A percentile compares a stretch with the other conserved stretches of the same genome.
Evolutionary conservation across 1,284 basidiomycete genomes (phyloP).

Genomic region (Vanrija pseudolonga): DNA sequence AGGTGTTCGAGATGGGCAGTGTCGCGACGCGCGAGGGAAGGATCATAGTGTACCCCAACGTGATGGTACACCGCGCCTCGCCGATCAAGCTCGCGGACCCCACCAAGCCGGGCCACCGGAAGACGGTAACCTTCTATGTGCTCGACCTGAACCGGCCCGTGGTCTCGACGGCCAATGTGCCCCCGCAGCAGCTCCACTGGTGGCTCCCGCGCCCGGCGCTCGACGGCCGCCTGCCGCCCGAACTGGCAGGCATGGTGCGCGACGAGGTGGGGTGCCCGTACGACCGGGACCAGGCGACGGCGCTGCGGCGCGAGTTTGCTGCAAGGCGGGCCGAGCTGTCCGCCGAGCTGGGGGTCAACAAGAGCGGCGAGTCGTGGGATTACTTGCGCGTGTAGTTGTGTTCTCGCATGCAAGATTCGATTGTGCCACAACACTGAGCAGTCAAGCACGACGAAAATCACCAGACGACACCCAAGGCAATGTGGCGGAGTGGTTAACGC

Average conservation of each 20-base stretch:
- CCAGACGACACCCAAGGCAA: too few species aligned
- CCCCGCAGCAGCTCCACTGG: constrained; percentile 17
- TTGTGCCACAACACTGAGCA: too few species aligned
- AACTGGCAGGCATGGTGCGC: constrained; percentile 5
- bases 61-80: not conserved
- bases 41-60: constrained; percentile 1
- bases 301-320: too few species aligned
- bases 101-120: not conserved
- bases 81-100: not conserved
- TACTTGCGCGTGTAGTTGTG: too few species aligned
- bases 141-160: constrained; percentile 11
- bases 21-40: not conserved
- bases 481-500: too few species aligned
- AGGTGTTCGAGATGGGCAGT: not conserved
- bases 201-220: not conserved
- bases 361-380: too few species aligned
- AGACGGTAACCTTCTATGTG: constrained; percentile 15
- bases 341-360: too few species aligned
- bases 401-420: too few species aligned
- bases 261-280: constrained; percentile 10
- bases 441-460: too few species aligned
- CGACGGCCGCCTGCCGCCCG: constrained; percentile 4
- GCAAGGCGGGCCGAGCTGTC: too few species aligned
- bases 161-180: constrained; percentile 10
- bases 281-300: too few species aligned